These are phyloP conservation scores for Boletus huronensis DNA, from an alignment of 768 basidiomycete genomes.

Conservation along the genomic window DNA sequence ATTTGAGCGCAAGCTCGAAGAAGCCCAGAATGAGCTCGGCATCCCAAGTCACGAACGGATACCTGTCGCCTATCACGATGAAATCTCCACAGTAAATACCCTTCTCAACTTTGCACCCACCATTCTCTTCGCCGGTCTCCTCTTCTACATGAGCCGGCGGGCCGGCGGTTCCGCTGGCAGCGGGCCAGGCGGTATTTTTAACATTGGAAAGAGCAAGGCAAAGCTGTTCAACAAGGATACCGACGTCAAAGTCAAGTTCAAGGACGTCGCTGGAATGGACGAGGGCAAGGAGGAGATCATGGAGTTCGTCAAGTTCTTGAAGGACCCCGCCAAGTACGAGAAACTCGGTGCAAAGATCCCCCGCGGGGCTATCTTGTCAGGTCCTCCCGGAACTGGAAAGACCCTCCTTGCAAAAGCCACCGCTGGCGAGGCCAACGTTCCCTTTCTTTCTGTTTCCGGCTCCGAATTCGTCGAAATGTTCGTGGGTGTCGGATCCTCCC, in stretches of 20 bases:
- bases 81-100: conserved; percentile 80
- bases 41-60: conserved; percentile 92
- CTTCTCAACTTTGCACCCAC: conserved; percentile 94
- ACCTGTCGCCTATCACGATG: conserved; percentile 95
- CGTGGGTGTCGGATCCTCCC: conserved; percentile 96
- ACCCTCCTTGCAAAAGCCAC: conserved; percentile 97
- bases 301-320: conserved; percentile 99
- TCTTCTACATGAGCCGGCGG: conserved; percentile 82
- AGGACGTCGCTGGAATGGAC: conserved; percentile 99
- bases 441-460: conserved; percentile 97
- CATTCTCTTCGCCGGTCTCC: conserved; percentile 81
- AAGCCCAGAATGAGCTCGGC: conserved; percentile 87
- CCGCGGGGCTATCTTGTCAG: conserved; percentile 90
- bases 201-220: conserved; percentile 92
- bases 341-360: conserved; percentile 97
- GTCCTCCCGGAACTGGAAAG: conserved; percentile 97
- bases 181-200: conserved; percentile 89
- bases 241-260: conserved; percentile 89
- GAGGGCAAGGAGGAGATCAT: conserved; percentile 99
- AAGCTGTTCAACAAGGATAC: conserved; percentile 97
- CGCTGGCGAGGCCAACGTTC: conserved; percentile 95
- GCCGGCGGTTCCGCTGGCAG: conserved; percentile 58
- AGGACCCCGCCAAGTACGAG: conserved; percentile 92
- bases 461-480: conserved; percentile 99
- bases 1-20: conserved; percentile 93